These are phyloP conservation scores for Mucor racemosus DNA, from an alignment of 371 early-diverging fungal species.

Conservation along the genomic window DNA sequence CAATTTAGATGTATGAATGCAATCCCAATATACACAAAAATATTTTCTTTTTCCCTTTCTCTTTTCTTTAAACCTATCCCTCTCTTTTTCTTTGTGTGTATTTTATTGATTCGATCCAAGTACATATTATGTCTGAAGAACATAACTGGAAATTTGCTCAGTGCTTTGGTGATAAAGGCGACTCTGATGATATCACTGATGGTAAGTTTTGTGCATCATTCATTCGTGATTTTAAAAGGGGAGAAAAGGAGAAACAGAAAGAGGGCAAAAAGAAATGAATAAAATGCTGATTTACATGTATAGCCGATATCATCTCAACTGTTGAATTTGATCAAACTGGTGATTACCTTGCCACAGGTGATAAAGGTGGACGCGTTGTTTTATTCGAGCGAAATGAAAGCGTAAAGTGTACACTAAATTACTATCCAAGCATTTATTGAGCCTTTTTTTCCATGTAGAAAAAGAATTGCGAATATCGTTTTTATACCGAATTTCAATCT, in stretches of 20 bases:
- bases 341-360: slow-evolving; percentile 97
- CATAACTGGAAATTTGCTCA: slow-evolving; percentile 94
- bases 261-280: not conserved
- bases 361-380: slow-evolving; percentile 97
- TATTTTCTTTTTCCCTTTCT: not conserved
- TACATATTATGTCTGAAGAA: slow-evolving; percentile 16
- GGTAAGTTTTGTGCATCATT: slow-evolving; percentile 59
- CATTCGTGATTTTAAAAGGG: not conserved
- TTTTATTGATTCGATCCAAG: not conserved
- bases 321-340: slow-evolving; percentile 98
- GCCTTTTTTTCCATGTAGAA: slow-evolving; percentile 65
- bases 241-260: not conserved
- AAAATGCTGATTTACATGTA: not conserved
- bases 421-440: not conserved
- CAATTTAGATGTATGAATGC: slow-evolving; percentile 5
- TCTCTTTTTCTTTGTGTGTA: not conserved
- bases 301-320: slow-evolving; percentile 98
- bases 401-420: slow-evolving; percentile 60
- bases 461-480: slow-evolving; percentile 98
- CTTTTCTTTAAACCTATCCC: not conserved
- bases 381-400: slow-evolving; percentile 96
- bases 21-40: slow-evolving; percentile 1
- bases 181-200: slow-evolving; percentile 96
- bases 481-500: slow-evolving; percentile 98
- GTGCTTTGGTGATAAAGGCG: slow-evolving; percentile 99